Base-by-base conservation (phyloP, 352 stramenopile species). In the Globisporangium polare region DNA sequence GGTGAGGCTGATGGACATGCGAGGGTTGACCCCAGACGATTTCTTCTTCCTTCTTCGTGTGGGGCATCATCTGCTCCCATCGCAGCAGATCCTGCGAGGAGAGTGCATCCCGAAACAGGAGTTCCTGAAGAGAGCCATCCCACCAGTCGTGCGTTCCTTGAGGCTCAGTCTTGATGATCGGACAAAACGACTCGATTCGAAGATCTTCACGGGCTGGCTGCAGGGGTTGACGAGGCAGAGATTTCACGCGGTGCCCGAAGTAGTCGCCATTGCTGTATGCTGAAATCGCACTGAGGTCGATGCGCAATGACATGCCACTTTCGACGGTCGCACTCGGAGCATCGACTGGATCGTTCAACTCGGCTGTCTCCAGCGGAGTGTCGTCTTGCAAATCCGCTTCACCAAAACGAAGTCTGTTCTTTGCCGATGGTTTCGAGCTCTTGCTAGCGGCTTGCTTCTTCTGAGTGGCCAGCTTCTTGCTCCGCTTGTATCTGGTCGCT, bases 101-200 rank as follows among this genome's bases (percentile, higher is more conserved):
- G 9, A 84, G 66, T 10, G 66, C 71, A 53, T 81, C 75, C 39
- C 69, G 65, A 29, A 80, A 54, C 12, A 71, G 31, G 45, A 86
- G 47, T 50, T 82, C 66, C 22, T 75, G 72, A 5, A 88, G 55
- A 3, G 77, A 80, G 1, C 75, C 78, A 39, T 83, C 66, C 71
- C 68, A 86, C 78, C 77, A 42, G 50, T 69, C 56, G 66, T 62
- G 37, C 41, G 52, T 31, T 46, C 41, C 10, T 26, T 67, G 22
- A 57, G 61, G 3, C 71, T 61, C 49, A 62, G 55, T 27, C 18
- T 45, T 46, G 22, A 67, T 51, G 53, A 61, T 41, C 39, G 61
- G 26, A 12, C 9, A 55, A 20, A 58, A 53, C 7, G n/a, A 43
- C 24, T 58, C 53, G 12, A 51, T 9, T 1, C 33, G 6, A 51